These are phyloP conservation scores for Cucurbita ficifolia DNA, from an alignment of 306 rosid genomes.

Conservation along the genomic window DNA sequence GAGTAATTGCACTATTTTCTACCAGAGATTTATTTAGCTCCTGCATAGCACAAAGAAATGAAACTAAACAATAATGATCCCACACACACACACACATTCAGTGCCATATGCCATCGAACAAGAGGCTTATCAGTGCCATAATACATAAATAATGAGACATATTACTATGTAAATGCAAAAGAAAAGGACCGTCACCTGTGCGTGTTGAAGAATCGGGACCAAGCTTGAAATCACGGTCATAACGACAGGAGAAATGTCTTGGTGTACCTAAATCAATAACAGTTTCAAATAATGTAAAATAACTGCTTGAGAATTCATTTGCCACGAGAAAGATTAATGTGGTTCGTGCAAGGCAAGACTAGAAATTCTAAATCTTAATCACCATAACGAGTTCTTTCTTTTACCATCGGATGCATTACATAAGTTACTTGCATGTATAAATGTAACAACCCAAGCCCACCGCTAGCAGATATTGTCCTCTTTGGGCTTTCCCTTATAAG, in stretches of 20 bases:
- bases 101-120: background rate
- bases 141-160: background rate
- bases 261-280: conserved; percentile 54
- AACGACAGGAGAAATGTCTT: conserved; percentile 78
- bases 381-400: background rate
- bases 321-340: background rate
- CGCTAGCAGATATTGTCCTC: too few species aligned
- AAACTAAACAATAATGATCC: conserved; percentile 7
- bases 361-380: background rate
- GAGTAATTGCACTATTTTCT: conserved; percentile 93
- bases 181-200: conserved; percentile 45
- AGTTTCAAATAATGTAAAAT: background rate
- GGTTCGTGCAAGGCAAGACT: background rate
- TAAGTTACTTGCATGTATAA: background rate
- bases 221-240: conserved; percentile 63
- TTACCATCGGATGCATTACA: background rate
- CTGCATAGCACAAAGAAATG: conserved; percentile 30
- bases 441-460: too few species aligned
- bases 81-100: background rate
- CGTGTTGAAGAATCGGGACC: conserved; percentile 82
- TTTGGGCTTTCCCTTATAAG: too few species aligned
- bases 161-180: background rate
- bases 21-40: conserved; percentile 74
- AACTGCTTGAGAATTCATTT: background rate
- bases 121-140: background rate